Evolutionary conservation across 2,329 filamentous ascomycete species (phyloP), one percentile per base, ranked within the genome.

Genomic region (Diaporthe nobilis): DNA sequence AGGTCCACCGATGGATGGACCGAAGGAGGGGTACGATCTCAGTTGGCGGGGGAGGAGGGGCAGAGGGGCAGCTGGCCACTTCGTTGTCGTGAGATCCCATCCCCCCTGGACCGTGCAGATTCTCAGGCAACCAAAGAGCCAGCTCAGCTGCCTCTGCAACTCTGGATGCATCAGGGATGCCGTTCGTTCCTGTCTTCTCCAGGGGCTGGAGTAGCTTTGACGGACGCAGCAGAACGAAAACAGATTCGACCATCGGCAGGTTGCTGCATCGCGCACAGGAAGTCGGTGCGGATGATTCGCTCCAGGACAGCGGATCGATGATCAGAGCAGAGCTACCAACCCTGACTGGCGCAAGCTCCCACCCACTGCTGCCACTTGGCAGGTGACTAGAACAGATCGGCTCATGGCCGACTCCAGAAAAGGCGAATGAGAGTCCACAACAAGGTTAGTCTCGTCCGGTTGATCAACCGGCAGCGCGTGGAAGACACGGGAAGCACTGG

Each of bases 371-470:
- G 70, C 47, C 39, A 75, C 74, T 70, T 73, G 74, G 74, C 74
- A 75, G 68, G 60, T 61, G 58, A 68, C 74, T 75, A 68, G 68
- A 37, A 42, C 70, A 75, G 70, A 75, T 75, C 61, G 53, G 49
- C 60, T 20, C 74, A 28, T 22, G 57, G 70, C 37, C 60, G 53
- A 42, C 39, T 10, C 61, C 70, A 65, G 44, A 28, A 39, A 28
- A 39, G 34, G 42, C 74, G 74, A 75, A 75, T 75, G 49, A 58
- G 60, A 28, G 53, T 37, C 60, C 25, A 39, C 49, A 67, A 47
- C 34, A 22, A 49, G 53, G n/a, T 42, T 44, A 68, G 60, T 31
- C 10, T 22, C 12, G 42, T 39, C 70, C 70, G 74, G 70, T 61
- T 73, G 74, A 68, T 68, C 60, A 55, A 44, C 70, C 70, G 55